Evolutionary conservation across 1,284 basidiomycete species (phyloP).

Genomic region (Tilletia caries): DNA sequence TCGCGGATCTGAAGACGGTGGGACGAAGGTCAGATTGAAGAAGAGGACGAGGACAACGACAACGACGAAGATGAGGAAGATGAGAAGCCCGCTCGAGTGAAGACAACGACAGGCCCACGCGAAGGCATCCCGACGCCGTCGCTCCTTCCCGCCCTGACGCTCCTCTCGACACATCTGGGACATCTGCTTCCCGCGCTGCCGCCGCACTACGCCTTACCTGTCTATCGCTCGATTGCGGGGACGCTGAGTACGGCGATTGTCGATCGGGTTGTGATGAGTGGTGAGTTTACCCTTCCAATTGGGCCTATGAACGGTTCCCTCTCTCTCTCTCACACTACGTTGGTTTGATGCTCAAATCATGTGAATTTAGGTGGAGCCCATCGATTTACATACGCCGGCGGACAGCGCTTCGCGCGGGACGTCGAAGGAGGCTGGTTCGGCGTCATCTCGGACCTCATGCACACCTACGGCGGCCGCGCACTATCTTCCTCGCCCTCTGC

Average conservation of each 20-base stretch:
- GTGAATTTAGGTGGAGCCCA: slow-evolving; percentile 14
- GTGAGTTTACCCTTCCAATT: slow-evolving; percentile 19
- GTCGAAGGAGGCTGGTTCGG: slow-evolving; percentile 40
- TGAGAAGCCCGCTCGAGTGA: background rate
- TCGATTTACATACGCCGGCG: slow-evolving; percentile 18
- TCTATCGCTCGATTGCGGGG: slow-evolving; percentile 36
- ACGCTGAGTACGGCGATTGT: slow-evolving; percentile 29
- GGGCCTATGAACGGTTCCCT: background rate
- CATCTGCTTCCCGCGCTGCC: slow-evolving; percentile 39
- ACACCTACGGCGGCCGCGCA: background rate
- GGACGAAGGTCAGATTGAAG: slow-evolving; percentile 6
- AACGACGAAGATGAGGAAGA: slow-evolving; percentile 6
- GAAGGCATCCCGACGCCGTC: slow-evolving; percentile 30
- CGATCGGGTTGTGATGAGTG: slow-evolving; percentile 43
- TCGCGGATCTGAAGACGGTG: background rate
- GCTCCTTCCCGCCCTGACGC: slow-evolving; percentile 36
- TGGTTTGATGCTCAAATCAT: background rate
- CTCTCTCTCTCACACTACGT: background rate
- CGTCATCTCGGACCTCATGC: slow-evolving; percentile 27
- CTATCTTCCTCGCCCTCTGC: background rate
- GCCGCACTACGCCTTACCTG: slow-evolving; percentile 23
- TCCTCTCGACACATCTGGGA: slow-evolving; percentile 37
- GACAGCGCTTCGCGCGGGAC: slow-evolving; percentile 28
- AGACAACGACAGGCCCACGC: background rate
- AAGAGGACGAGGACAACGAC: background rate